Evolutionary conservation across 148 eudicot genomes (phyloP), one percentile per base, ranked within the genome.

Genomic region (Camellia lanceoleosa): DNA sequence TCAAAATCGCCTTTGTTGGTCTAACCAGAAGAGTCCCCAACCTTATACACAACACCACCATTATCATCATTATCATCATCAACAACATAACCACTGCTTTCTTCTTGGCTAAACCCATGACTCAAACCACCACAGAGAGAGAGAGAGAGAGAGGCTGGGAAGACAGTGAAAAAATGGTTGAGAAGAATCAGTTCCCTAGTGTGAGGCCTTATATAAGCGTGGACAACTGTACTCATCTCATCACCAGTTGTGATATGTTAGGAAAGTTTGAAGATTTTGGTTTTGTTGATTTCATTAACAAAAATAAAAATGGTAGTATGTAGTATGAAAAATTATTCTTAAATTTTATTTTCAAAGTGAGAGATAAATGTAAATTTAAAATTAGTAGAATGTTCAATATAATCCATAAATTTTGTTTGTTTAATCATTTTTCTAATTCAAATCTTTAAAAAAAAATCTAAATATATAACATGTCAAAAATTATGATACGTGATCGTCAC

Each of bases 21-120:
- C 90, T 88, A 87, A 15, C 90, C 90, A 9, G 78, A 59, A 46
- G 76, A 66, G 56, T 85, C 90, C 19, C 90, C 90, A 47, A 87
- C 88, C 78, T 83, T 85, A 56, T 85, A 85, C 41, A 85, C 83
- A 23, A 62, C 78, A 2, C 70, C 87, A 76, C 19, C 63, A 0
- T n/a, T 10, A 84, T 46, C 72, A 81, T 54, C 68, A 71, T 13
- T 15, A 84, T 46, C 72, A 81, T 54, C 67, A 67, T 12, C 76
- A 73, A 19, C 74, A 73, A 42, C n/a, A 74, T n/a, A 38, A 68
- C 43, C 74, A 58, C 54, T 23, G 68, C 59, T 30, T 2, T 38
- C 49, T 49, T 81, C 59, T 55, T 68, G 47, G 43, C 70, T 52
- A 76, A 74, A 69, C 46, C 84, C 84, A 73, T 81, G 18, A 13